Base-by-base conservation (phyloP, 768 basidiomycete genomes). In the Lentinula sp. region DNA sequence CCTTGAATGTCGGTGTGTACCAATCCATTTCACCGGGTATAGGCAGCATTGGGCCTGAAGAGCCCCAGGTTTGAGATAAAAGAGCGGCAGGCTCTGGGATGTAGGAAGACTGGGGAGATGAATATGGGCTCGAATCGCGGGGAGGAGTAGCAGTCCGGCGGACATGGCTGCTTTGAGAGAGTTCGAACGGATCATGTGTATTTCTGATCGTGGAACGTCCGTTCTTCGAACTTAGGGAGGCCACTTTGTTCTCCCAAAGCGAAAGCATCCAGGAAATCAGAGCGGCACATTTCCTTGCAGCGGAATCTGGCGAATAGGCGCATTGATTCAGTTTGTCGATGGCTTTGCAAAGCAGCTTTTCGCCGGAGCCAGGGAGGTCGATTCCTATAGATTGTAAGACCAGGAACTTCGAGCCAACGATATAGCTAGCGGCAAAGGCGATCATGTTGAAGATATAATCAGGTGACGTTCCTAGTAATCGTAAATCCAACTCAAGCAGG, bases 371-470 rank as follows among this genome's bases (percentile, higher is more conserved):
- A 2, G 58, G 58, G 15, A 59, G 31, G 9, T 59, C 58, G 15
- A 50, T 37, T 23, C 48, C 48, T 3, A 59, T n/a, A 4, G 42
- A 43, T 34, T 46, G 11, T 16, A 50, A 7, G 35, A 59, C 48
- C 13, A 59, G 58, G 21, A 59, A 34, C 15, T 46, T 59, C n/a
- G 31, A 48, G 10, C 61, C 61, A 21, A 62, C 40, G n/a, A 62
- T 32, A 34, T 57, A 73, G 5, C 75, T 67, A 2, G 78, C 71
- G 45, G 76, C 76, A 45, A 78, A 71, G 0, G 72, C 68, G 43
- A 78, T 65, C 78, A 79, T 76, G 35, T 69, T 67, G 61, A 76
- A 78, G 34, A 76, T 57, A 37, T 64, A 66, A 63, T 78, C 78
- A 2, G 76, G 76, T 9, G 75, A 71, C 1, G 75, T 69, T 56